Percentiles rank a stretch among this genome's conserved stretches.
Evolutionary conservation across 305 asterid genomes (phyloP).

Genomic region (Fraxinus platypoda): DNA sequence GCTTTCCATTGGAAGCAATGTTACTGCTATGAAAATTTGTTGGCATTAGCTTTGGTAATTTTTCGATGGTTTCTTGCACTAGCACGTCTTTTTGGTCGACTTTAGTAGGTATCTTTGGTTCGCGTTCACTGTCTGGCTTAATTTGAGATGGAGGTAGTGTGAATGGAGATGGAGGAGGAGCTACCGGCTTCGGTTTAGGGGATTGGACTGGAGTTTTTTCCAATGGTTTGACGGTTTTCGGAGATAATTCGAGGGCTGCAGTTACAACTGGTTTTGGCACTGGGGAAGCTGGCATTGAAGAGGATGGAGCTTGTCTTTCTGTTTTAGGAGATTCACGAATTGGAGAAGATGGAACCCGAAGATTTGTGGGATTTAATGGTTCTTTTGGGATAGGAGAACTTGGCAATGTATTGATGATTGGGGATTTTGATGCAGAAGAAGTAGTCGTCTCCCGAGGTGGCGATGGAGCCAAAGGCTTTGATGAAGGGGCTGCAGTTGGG

Average conservation of each 20-base stretch:
- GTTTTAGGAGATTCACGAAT: constrained; percentile 30
- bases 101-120: constrained; percentile 22
- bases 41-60: background rate
- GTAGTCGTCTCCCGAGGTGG: constrained; percentile 13
- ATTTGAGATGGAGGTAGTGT: constrained; percentile 52
- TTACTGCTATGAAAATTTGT: background rate
- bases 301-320: constrained; percentile 23
- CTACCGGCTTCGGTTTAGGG: constrained; percentile 28
- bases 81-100: background rate
- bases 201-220: constrained; percentile 34
- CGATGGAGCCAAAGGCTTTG: constrained; percentile 9
- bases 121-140: constrained; percentile 21
- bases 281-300: constrained; percentile 28
- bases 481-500: constrained; percentile 6
- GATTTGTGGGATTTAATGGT: constrained; percentile 6
- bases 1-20: constrained; percentile 23
- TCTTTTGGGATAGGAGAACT: constrained; percentile 27
- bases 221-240: constrained; percentile 36
- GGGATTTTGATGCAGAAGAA: constrained; percentile 15
- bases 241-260: constrained; percentile 25
- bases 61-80: background rate
- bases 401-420: constrained; percentile 1
- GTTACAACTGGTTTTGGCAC: constrained; percentile 10
- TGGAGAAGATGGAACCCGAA: constrained; percentile 13
- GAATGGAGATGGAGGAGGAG: constrained; percentile 59